phyloP scores from a whole-genome alignment of 306 rosid species.

The Cicer pinnatifidum region DNA sequence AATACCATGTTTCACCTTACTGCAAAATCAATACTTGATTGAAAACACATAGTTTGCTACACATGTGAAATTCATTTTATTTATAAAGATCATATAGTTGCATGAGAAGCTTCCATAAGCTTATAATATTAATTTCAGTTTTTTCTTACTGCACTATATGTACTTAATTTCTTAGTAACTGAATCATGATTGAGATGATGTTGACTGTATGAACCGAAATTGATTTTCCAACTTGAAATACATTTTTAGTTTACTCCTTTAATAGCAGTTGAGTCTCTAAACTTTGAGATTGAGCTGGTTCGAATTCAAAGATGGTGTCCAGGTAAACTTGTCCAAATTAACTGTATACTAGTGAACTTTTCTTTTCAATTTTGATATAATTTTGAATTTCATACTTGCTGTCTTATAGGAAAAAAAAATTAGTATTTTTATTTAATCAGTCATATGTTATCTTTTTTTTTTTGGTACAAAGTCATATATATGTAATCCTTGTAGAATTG shows the following conservation, averaged over 20 bases:
- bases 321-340: background rate
- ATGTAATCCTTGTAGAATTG: background rate
- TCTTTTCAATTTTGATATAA: background rate
- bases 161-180: background rate
- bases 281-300: background rate
- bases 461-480: background rate
- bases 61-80: background rate
- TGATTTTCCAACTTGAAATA: slow-evolving; percentile 5
- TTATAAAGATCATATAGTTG: slow-evolving; percentile 12
- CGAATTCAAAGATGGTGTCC: background rate
- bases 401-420: background rate
- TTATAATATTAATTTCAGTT: slow-evolving; percentile 7
- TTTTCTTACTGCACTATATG: background rate
- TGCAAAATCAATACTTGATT: slow-evolving; percentile 18
- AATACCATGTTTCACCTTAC: slow-evolving; percentile 21
- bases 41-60: background rate
- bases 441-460: background rate
- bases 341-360: too few species aligned
- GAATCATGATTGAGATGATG: slow-evolving; percentile 6
- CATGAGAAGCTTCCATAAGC: slow-evolving; percentile 1
- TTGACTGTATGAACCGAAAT: background rate
- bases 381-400: background rate
- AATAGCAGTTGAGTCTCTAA: background rate
- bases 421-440: too few species aligned
- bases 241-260: background rate